Conservation (phyloP, 1,284 basidiomycete species). For the Somion occarium region DNA sequence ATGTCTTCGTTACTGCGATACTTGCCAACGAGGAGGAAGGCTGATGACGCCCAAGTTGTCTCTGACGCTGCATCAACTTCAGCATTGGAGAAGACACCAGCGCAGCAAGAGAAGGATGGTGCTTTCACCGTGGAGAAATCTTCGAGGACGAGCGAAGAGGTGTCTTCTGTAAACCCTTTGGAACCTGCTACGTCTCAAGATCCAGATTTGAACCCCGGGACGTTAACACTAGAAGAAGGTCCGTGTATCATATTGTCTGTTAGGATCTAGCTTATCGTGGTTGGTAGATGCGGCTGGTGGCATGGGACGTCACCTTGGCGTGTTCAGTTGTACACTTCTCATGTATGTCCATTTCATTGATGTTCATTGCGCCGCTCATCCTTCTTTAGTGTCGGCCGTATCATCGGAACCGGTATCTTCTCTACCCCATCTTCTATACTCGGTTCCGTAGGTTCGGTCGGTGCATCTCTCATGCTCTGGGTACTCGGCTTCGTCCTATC, state of each 20-base stretch:
- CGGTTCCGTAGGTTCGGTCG: conserved; percentile 57
- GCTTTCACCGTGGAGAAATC: too few relatives aligned
- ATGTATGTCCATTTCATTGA: conserved; percentile 17
- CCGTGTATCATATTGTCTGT: background rate
- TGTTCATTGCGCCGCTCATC: background rate
- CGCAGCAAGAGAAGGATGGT: background rate
- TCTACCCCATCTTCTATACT: conserved; percentile 61
- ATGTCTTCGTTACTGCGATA: conserved; percentile 3
- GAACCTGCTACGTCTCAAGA: background rate
- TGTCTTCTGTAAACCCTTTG: background rate
- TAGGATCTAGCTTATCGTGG: background rate
- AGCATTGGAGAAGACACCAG: background rate
- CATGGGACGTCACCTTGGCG: conserved; percentile 27
- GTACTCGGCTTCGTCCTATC: conserved; percentile 61
- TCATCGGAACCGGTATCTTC: conserved; percentile 63
- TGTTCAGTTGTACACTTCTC: conserved; percentile 27
- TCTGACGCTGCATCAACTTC: background rate
- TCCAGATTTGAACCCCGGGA: conserved; percentile 12
- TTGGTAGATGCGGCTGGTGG: conserved; percentile 25
- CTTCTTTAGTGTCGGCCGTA: conserved; percentile 42
- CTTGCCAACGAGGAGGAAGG: background rate
- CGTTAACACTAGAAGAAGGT: conserved; percentile 21
- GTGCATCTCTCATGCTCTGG: conserved; percentile 66
- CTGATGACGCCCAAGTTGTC: background rate
- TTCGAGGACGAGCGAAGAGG: background rate